Conservation (phyloP, 805 yeast genomes). For the Candida glaebosa region DNA sequence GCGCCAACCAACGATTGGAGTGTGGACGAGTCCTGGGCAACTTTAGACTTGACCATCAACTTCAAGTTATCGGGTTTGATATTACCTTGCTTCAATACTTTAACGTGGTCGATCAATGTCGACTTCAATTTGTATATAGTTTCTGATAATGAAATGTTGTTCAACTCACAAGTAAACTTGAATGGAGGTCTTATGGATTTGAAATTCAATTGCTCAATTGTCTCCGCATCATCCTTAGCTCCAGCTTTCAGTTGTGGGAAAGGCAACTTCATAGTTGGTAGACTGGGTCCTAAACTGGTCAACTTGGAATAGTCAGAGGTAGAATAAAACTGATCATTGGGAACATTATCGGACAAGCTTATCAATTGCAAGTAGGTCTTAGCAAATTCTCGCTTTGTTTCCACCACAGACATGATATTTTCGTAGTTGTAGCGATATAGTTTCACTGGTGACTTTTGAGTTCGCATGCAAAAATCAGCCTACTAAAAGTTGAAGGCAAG, state of each 20-base stretch:
- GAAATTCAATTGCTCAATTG: slow-evolving; percentile 29
- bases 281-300: slow-evolving; percentile 41
- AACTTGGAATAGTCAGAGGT: slow-evolving; percentile 27
- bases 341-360: slow-evolving; percentile 37
- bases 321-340: slow-evolving; percentile 28
- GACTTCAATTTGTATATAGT: slow-evolving; percentile 39
- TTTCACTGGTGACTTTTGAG: too few relatives aligned
- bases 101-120: slow-evolving; percentile 26
- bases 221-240: background rate
- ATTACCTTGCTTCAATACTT: slow-evolving; percentile 23
- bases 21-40: slow-evolving; percentile 48
- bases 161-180: slow-evolving; percentile 45
- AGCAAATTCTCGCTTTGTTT: slow-evolving; percentile 37
- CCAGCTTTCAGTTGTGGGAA: slow-evolving; percentile 21
- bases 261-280: slow-evolving; percentile 42
- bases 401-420: background rate
- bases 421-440: too few relatives aligned
- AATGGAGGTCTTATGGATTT: slow-evolving; percentile 70
- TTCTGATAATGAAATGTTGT: slow-evolving; percentile 18
- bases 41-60: slow-evolving; percentile 59
- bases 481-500: background rate
- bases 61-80: slow-evolving; percentile 42
- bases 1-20: slow-evolving; percentile 23
- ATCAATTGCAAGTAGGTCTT: slow-evolving; percentile 48
- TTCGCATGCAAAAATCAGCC: background rate